Evolutionary conservation across 169 alveolate genomes (phyloP).

Genomic region (Babesia ovata): DNA sequence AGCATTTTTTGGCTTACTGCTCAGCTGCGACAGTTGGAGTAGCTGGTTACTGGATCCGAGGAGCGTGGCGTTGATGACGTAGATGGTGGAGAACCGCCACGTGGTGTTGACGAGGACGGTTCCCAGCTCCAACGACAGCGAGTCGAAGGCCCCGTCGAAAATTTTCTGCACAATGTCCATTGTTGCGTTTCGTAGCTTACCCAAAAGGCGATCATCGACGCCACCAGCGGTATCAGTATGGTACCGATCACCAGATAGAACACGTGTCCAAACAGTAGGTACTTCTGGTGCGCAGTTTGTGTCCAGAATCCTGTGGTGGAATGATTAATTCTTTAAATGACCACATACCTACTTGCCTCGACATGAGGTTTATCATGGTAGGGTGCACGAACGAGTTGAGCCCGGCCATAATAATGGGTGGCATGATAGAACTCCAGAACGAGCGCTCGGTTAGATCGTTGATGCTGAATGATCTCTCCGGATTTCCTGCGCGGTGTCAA

Average conservation of each 20-base stretch:
- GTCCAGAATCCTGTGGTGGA: conserved; percentile 58
- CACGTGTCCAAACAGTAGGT: conserved; percentile 61
- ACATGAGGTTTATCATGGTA: conserved; percentile 39
- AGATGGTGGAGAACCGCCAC: conserved; percentile 66
- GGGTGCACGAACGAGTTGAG: conserved; percentile 69
- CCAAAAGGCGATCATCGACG: conserved; percentile 71
- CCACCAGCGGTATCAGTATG: conserved; percentile 64
- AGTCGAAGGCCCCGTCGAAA: conserved; percentile 60
- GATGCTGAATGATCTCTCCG: conserved; percentile 7
- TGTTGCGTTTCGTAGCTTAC: conserved; percentile 2
- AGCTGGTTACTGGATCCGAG: conserved; percentile 63
- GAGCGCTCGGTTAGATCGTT: conserved; percentile 37
- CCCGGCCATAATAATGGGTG: conserved; percentile 52
- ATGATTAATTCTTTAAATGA: too few species aligned
- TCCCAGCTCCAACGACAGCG: conserved; percentile 62
- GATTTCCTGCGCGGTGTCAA: neutral
- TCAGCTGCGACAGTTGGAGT: conserved; percentile 58
- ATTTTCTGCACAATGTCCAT: conserved; percentile 30
- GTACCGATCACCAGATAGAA: conserved; percentile 63
- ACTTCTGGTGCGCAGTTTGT: conserved; percentile 59
- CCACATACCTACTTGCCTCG: conserved; percentile 54
- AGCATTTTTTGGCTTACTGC: conserved; percentile 10
- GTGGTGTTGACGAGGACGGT: conserved; percentile 58
- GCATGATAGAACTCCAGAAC: conserved; percentile 66
- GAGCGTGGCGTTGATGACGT: conserved; percentile 63